These are phyloP conservation scores for Zygotorulaspora sp. DNA, from an alignment of 805 yeast genomes.

Conservation along the genomic window DNA sequence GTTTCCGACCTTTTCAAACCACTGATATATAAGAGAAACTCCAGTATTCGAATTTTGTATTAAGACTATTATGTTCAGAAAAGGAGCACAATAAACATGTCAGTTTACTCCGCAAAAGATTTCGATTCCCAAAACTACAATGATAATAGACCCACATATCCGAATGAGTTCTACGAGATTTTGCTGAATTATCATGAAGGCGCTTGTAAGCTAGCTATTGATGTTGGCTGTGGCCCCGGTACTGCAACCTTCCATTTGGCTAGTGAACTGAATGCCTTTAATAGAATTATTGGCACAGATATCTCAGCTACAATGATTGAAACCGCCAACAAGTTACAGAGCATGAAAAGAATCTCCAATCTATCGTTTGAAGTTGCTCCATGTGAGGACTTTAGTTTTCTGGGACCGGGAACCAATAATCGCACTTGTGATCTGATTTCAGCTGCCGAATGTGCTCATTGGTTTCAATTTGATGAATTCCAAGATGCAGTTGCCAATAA, in stretches of 20 bases:
- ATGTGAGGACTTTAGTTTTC: conserved; percentile 18
- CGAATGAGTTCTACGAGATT: conserved; percentile 43
- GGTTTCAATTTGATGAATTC: conserved; percentile 61
- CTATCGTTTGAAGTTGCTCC: conserved; percentile 33
- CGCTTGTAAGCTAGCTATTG: conserved; percentile 44
- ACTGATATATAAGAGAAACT: too few relatives aligned
- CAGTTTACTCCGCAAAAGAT: conserved; percentile 52
- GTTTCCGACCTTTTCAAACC: too few relatives aligned
- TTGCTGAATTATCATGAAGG: conserved; percentile 43
- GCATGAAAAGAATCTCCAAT: conserved; percentile 8
- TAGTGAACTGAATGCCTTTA: conserved; percentile 31
- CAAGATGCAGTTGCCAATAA: conserved; percentile 47
- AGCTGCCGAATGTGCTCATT: conserved; percentile 85
- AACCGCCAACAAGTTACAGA: conserved; percentile 36
- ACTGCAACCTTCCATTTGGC: conserved; percentile 52
- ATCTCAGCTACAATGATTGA: conserved; percentile 53
- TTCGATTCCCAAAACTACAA: conserved; percentile 54
- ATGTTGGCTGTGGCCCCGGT: conserved; percentile 81
- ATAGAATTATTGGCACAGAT: conserved; percentile 60
- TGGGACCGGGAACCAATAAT: conserved; percentile 15
- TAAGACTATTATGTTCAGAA: too few relatives aligned
- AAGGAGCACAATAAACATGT: too few relatives aligned
- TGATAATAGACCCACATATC: conserved; percentile 64
- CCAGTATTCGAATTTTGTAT: too few relatives aligned
- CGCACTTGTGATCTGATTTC: conserved; percentile 53